Evolutionary conservation across 2,329 filamentous ascomycete species (phyloP), one percentile per base, ranked within the genome.

Genomic region (Cladosporium sp.): DNA sequence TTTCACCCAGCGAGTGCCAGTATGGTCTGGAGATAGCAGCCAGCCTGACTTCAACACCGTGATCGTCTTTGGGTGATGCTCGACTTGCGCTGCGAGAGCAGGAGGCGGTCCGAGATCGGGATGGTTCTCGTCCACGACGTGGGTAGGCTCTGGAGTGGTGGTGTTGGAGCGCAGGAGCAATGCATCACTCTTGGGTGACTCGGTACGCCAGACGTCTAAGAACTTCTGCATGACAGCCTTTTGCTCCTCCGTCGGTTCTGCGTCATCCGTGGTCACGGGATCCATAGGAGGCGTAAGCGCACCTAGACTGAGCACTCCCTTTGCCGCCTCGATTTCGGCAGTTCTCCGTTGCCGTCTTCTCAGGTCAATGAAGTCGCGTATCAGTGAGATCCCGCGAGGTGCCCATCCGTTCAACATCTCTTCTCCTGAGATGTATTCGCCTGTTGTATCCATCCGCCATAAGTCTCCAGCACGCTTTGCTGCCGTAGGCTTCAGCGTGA

Each of bases 341-440:
- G 89, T 80, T 15, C 91, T 86, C 58, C 83, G 80, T 65, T 86
- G 86, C 68, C 89, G 87, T 73, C 89, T 91, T 60, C 86, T 86
- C 5, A 88, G 83, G 10, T 80, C 75, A 56, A 97, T 87, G 67
- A 88, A 96, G 73, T 99, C 94, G 58, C 86, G 85, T n/a, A 99
- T 87, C 0, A 99, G 77, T 0, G 91, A 95, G 2, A 97, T 89
- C 35, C 94, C 91, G 40, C 94, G 84, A 1, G 94, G 93, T 7
- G 87, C 85, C 94, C 94, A 99, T 57, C 86, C 85, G 2, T 80
- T 85, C 37, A 99, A 78, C 49, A 87, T 82, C 72, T 99, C 94
- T 74, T 99, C 92, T 56, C 94, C 94, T 72, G 96, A 97, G 66
- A 99, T 90, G 69, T 97, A 97, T 71, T 96, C 91, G 67, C 96